Percentiles rank a stretch among this genome's conserved stretches.
These are phyloP conservation scores for Penicillium desertorum DNA, from an alignment of 495 filamentous ascomycete genomes.

Conservation along the genomic window DNA sequence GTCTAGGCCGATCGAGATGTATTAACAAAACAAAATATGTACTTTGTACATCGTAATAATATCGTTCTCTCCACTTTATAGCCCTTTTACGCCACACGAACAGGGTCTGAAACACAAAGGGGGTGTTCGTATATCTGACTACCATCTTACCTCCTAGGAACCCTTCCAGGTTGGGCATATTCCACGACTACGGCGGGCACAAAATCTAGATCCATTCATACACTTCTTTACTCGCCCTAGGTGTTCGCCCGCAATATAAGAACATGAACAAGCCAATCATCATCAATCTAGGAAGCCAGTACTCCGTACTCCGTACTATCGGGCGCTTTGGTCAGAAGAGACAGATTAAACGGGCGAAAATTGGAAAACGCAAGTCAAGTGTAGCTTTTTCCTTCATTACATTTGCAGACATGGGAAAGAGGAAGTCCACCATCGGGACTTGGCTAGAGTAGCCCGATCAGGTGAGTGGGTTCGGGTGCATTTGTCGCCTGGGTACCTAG, in stretches of 20 bases:
- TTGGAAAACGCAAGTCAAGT: background rate
- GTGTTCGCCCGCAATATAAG: background rate
- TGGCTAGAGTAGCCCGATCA: background rate
- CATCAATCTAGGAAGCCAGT: background rate
- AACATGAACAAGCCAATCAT: background rate
- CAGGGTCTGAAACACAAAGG: background rate
- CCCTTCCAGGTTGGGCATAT: background rate
- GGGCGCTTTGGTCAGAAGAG: background rate
- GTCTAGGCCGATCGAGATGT: background rate
- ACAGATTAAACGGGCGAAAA: background rate
- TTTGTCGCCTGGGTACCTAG: background rate
- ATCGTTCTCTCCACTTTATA: background rate
- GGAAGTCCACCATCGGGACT: background rate
- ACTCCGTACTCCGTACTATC: background rate
- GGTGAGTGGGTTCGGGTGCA: background rate
- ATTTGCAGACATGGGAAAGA: background rate
- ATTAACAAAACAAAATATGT: too few relatives aligned
- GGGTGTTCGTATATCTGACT: background rate
- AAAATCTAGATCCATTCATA: background rate
- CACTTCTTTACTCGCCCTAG: background rate
- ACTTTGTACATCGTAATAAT: background rate
- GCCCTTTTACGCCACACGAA: background rate
- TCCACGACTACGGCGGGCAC: background rate
- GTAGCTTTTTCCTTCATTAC: too few relatives aligned
- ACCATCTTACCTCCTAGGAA: constrained; percentile 1